These are phyloP conservation scores for Carex littledalei DNA, from an alignment of 176 grass and related monocot species.

Conservation along the genomic window DNA sequence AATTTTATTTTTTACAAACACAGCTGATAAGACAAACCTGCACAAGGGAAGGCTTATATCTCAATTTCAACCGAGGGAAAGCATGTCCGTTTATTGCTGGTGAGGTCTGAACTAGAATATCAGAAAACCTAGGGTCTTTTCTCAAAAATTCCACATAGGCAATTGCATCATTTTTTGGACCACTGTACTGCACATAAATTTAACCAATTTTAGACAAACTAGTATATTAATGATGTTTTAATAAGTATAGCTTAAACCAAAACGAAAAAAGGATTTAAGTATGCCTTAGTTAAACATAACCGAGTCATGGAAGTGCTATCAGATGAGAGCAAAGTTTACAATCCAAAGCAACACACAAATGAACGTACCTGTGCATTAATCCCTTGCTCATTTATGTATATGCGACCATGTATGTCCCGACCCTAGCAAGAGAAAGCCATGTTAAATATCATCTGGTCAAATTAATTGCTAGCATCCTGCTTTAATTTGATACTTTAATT, in stretches of 20 bases:
- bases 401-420: slow-evolving; percentile 68
- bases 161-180: slow-evolving; percentile 57
- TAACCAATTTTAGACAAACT: slow-evolving; percentile 25
- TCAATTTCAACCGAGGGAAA: slow-evolving; percentile 80
- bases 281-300: neutral
- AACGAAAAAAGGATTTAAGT: neutral
- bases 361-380: slow-evolving; percentile 83
- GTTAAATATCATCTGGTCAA: neutral
- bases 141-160: slow-evolving; percentile 71
- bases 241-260: slow-evolving; percentile 9
- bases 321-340: neutral
- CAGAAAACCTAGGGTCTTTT: slow-evolving; percentile 58
- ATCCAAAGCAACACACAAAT: neutral
- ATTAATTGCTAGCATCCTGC: neutral
- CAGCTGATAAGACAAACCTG: slow-evolving; percentile 44
- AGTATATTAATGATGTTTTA: neutral
- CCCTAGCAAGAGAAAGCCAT: slow-evolving; percentile 37
- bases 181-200: slow-evolving; percentile 73
- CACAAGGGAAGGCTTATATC: slow-evolving; percentile 86
- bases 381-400: slow-evolving; percentile 92
- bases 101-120: slow-evolving; percentile 67
- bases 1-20: too few relatives aligned
- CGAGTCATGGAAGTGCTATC: neutral
- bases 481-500: neutral
- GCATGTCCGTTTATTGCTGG: slow-evolving; percentile 56